Evolutionary conservation across 163 green algal species (phyloP).

Genomic region (Trebouxia gelatinosa): DNA sequence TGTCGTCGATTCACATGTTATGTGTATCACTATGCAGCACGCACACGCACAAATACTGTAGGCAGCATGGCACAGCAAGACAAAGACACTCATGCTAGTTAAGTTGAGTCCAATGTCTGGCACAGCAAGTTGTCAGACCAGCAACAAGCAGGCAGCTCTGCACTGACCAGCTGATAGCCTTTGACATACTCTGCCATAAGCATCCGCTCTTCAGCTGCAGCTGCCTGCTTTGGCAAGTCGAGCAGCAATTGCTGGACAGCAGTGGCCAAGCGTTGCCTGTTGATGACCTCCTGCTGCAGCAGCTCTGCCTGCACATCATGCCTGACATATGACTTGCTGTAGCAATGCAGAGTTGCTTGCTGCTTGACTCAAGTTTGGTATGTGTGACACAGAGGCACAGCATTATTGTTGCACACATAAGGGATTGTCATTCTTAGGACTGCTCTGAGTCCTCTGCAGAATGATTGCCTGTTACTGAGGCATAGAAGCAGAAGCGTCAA

Average conservation of each 20-base stretch:
- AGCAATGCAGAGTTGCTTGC: too few relatives aligned
- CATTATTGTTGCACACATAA: too few relatives aligned
- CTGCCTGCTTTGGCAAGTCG: slow-evolving; percentile 55
- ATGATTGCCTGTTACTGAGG: too few relatives aligned
- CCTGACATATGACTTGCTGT: not conserved
- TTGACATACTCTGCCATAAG: slow-evolving; percentile 58
- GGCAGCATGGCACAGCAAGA: too few relatives aligned
- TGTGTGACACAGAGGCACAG: too few relatives aligned
- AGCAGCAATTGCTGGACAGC: slow-evolving; percentile 53
- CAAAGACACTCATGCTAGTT: too few relatives aligned
- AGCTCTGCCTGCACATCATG: slow-evolving; percentile 64
- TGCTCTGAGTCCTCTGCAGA: too few relatives aligned
- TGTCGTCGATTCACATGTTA: too few relatives aligned
- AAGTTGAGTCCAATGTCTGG: not conserved
- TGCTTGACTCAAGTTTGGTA: too few relatives aligned
- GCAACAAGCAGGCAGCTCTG: not conserved
- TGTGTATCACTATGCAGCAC: too few relatives aligned
- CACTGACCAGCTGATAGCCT: slow-evolving; percentile 30
- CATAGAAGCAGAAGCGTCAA: too few relatives aligned
- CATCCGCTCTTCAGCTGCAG: slow-evolving; percentile 33
- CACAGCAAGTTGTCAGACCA: not conserved
- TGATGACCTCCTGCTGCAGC: slow-evolving; percentile 57
- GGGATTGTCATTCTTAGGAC: too few relatives aligned
- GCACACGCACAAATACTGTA: not conserved
- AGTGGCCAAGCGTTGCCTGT: slow-evolving; percentile 44